Base-by-base conservation (phyloP, 495 filamentous ascomycete genomes). In the Aspergillus cristatus region DNA sequence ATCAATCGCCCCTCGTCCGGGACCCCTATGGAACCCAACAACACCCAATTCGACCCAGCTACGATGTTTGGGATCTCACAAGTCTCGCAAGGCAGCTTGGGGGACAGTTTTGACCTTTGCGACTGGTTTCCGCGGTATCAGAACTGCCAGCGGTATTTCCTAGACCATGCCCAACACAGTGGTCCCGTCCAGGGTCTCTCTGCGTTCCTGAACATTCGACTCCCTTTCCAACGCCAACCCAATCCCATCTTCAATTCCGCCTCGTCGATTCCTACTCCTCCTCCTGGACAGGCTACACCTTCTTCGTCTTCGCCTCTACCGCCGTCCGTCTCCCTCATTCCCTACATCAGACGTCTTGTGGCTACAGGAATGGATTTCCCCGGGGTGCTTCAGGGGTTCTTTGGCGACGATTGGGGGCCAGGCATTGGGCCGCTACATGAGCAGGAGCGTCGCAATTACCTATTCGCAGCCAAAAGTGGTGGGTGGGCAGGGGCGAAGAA, bases 91-190 rank as follows among this genome's bases (percentile, higher is more conserved):
- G 60, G 55, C 8, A 33, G 55, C 36, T 49, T 62, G 33, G 57
- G 63, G 35, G 55, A 68, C 48, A 65, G 60, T 36, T 67, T 71
- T 57, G 90, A 95, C 58, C 81, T 96, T 41, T 78, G 96, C 55
- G 82, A 86, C 41, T 98, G 91, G 91, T 84, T 94, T 53, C 86
- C 88, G 12, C 77, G 81, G 34, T 95, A 94, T 60, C 85, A 90
- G 56, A 86, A 77, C 46, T 98, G 91, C 60, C 84, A 90, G 43
- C 76, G 77, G 28, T 96, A 93, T 68, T 98, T 98, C 63, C 67
- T 96, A 48, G 86, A 95, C 52, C 78, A 89, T 56, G 86, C 88
- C 4, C 91, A 97, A 54, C 84, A 93, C 61, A 81, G 76, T 42
- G 74, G 69, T 26, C 73, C 79, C 28, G 83, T 93, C 14, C 89